Percentiles rank a stretch among this genome's conserved stretches.
These are phyloP conservation scores for Globisporangium solare DNA, from an alignment of 352 stramenopile genomes.

Conservation along the genomic window DNA sequence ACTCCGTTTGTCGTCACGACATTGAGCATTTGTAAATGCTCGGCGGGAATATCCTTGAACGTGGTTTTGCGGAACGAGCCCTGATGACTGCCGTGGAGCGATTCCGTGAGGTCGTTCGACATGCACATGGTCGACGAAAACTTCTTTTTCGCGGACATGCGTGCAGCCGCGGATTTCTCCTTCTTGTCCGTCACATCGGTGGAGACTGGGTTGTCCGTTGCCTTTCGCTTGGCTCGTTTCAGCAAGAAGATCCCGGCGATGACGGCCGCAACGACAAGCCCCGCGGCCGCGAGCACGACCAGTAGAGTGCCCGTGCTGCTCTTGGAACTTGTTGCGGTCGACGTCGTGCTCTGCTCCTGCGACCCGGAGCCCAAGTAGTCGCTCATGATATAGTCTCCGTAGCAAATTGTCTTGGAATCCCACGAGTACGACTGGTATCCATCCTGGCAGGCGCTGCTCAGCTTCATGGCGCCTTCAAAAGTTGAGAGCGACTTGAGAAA, in stretches of 20 bases:
- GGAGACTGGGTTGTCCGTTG: conserved; percentile 20
- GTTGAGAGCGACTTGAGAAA: conserved; percentile 46
- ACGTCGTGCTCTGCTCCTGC: conserved; percentile 22
- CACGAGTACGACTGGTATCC: conserved; percentile 50
- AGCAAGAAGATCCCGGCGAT: conserved; percentile 51
- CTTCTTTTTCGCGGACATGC: neutral
- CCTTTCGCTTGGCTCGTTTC: conserved; percentile 53
- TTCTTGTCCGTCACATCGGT: conserved; percentile 24
- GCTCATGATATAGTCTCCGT: conserved; percentile 35
- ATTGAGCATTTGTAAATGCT: conserved; percentile 32
- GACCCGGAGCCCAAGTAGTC: conserved; percentile 34
- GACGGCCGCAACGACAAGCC: conserved; percentile 39
- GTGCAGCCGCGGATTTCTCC: conserved; percentile 28
- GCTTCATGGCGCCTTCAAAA: conserved; percentile 39
- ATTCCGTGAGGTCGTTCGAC: conserved; percentile 28
- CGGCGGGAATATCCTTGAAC: conserved; percentile 47
- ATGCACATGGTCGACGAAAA: conserved; percentile 17
- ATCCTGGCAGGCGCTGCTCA: conserved; percentile 29
- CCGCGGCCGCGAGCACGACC: conserved; percentile 34
- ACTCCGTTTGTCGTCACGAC: conserved; percentile 41
- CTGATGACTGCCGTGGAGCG: conserved; percentile 16
- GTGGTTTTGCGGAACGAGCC: conserved; percentile 40
- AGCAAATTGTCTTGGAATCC: conserved; percentile 45
- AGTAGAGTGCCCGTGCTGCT: conserved; percentile 24
- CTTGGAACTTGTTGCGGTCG: conserved; percentile 21